A percentile compares a stretch with the other conserved stretches of the same genome.
Conservation (phyloP, 2,329 filamentous ascomycete genomes). For the Microdochium bolleyi region DNA sequence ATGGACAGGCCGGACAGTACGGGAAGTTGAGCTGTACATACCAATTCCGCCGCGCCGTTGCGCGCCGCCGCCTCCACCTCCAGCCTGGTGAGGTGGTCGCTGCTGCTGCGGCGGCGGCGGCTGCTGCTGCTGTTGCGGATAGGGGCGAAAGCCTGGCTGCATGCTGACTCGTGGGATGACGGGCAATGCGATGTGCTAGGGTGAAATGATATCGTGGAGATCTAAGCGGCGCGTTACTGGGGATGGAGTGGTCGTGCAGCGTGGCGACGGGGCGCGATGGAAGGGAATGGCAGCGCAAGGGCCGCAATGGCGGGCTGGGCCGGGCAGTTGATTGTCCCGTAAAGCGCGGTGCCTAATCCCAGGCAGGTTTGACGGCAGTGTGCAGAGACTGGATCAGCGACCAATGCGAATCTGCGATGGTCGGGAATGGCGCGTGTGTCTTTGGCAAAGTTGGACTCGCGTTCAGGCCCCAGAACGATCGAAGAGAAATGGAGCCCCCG, state of each 20-base stretch:
- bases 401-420: too few relatives aligned
- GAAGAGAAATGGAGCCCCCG: too few relatives aligned
- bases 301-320: neutral
- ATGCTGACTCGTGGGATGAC: constrained; percentile 24
- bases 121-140: constrained; percentile 35
- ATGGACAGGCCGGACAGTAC: neutral
- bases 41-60: constrained; percentile 46
- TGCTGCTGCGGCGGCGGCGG: constrained; percentile 22
- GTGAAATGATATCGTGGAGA: neutral
- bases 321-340: neutral
- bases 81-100: constrained; percentile 37
- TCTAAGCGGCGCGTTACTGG: neutral
- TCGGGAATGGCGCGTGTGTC: too few relatives aligned
- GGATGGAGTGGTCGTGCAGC: neutral
- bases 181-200: constrained; percentile 3
- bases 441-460: too few relatives aligned
- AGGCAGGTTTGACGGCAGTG: too few relatives aligned
- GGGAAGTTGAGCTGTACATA: constrained; percentile 19
- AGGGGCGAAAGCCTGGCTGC: constrained; percentile 45
- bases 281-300: too few relatives aligned
- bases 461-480: too few relatives aligned
- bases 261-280: neutral
- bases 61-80: constrained; percentile 6
- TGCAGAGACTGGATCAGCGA: too few relatives aligned
- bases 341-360: too few relatives aligned